These are phyloP conservation scores for Agrostemma githago DNA, from an alignment of 148 eudicot species.

Conservation along the genomic window DNA sequence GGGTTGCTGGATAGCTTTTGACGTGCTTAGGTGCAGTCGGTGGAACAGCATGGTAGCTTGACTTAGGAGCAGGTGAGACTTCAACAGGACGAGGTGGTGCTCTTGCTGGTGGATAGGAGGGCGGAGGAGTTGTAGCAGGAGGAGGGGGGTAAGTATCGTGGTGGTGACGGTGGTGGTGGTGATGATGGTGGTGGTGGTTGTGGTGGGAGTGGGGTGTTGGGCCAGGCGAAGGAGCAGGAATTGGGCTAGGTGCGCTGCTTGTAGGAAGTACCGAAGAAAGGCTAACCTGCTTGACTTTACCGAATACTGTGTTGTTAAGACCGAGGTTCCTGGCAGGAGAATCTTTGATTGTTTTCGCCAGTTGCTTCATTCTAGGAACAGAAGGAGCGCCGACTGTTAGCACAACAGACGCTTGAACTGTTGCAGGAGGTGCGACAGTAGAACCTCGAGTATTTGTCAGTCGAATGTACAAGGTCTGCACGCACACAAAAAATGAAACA, in stretches of 20 bases:
- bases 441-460: constrained; percentile 80
- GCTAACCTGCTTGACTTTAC: constrained; percentile 81
- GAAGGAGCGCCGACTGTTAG: constrained; percentile 63
- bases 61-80: constrained; percentile 31
- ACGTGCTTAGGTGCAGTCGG: constrained; percentile 43
- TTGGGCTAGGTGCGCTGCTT: constrained; percentile 36
- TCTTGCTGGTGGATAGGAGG: constrained; percentile 42
- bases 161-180: constrained; percentile 55
- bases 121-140: constrained; percentile 38
- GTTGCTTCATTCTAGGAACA: constrained; percentile 66
- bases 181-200: constrained; percentile 52
- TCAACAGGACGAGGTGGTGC: constrained; percentile 28
- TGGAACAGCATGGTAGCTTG: constrained; percentile 34
- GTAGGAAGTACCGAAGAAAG: constrained; percentile 74
- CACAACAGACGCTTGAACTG: constrained; percentile 61
- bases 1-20: constrained; percentile 29
- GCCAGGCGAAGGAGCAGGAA: constrained; percentile 72
- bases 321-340: constrained; percentile 83
- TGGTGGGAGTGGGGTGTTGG: constrained; percentile 27
- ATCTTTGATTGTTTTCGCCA: constrained; percentile 74
- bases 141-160: constrained; percentile 38
- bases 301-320: constrained; percentile 80
- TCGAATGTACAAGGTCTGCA: constrained; percentile 85
- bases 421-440: constrained; percentile 75
- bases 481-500: constrained; percentile 12